These are phyloP conservation scores for Ramularia endophylla DNA, from an alignment of 2,329 filamentous ascomycete genomes.

Conservation along the genomic window DNA sequence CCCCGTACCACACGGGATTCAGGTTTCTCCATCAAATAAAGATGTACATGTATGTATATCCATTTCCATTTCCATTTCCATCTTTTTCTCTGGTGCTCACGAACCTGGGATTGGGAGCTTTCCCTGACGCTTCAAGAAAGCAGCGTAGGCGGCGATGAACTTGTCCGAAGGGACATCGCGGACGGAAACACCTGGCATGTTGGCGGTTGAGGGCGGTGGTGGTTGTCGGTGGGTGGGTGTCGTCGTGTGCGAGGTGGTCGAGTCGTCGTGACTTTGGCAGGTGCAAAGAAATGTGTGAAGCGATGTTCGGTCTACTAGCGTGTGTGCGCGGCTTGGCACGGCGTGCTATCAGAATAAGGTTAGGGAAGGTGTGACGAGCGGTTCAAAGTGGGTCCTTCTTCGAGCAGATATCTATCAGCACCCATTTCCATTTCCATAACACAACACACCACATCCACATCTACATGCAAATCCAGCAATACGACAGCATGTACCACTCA, in stretches of 20 bases:
- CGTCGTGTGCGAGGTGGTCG: too few relatives aligned
- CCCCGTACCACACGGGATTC: constrained; percentile 50
- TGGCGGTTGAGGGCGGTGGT: constrained; percentile 47
- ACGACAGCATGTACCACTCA: too few relatives aligned
- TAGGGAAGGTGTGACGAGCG: too few relatives aligned
- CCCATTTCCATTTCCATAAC: too few relatives aligned
- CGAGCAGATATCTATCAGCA: too few relatives aligned
- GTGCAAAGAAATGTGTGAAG: constrained; percentile 8
- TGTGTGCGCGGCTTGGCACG: too few relatives aligned
- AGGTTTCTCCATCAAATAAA: constrained; percentile 35
- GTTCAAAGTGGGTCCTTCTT: too few relatives aligned
- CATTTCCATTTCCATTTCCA: constrained; percentile 19
- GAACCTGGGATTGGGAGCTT: constrained; percentile 85
- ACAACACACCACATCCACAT: too few relatives aligned
- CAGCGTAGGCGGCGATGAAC: constrained; percentile 80
- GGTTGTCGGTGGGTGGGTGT: constrained; percentile 7
- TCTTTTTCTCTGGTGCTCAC: constrained; percentile 33
- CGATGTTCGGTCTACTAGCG: constrained; percentile 2
- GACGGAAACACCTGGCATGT: constrained; percentile 76
- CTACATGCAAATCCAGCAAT: too few relatives aligned
- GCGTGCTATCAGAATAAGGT: too few relatives aligned
- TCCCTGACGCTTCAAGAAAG: constrained; percentile 90
- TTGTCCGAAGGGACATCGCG: constrained; percentile 86
- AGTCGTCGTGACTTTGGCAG: constrained; percentile 4
- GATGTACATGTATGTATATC: constrained; percentile 16